These are phyloP conservation scores for Vitis hybrid DNA, from an alignment of 177 flowering plant species.

Conservation along the genomic window DNA sequence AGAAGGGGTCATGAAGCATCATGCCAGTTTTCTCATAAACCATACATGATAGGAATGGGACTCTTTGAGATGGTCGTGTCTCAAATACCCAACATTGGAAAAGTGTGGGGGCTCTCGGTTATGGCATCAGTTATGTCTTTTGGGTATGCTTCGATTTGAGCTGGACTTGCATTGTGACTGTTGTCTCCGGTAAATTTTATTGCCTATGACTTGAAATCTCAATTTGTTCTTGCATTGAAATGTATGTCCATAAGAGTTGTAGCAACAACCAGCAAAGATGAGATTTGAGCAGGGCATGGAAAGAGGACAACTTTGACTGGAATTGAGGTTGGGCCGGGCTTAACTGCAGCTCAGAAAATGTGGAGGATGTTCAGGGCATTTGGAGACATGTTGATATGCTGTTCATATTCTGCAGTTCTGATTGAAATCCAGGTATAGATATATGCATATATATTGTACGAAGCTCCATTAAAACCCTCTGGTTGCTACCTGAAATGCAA, in stretches of 20 bases:
- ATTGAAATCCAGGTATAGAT: conserved; percentile 48
- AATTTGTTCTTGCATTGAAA: too few relatives aligned
- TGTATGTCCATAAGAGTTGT: not conserved
- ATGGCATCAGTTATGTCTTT: conserved; percentile 60
- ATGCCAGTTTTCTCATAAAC: too few relatives aligned
- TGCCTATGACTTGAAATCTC: not conserved
- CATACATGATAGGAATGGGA: conserved; percentile 35
- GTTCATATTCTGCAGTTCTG: conserved; percentile 38
- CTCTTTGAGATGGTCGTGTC: conserved; percentile 35
- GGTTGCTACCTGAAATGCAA: too few relatives aligned
- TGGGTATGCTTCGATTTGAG: conserved; percentile 42
- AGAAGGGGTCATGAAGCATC: conserved; percentile 25
- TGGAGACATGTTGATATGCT: conserved; percentile 55
- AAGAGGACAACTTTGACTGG: conserved; percentile 29
- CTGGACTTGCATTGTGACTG: conserved; percentile 34
- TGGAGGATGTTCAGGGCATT: conserved; percentile 43
- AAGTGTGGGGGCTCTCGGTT: conserved; percentile 45
- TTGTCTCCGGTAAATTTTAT: conserved; percentile 26
- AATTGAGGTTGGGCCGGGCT: conserved; percentile 19
- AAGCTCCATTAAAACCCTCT: too few relatives aligned
- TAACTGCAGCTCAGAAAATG: conserved; percentile 31
- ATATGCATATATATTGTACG: not conserved
- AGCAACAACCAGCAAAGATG: too few relatives aligned
- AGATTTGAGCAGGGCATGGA: conserved; percentile 21
- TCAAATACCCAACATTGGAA: conserved; percentile 53